phyloP scores from a whole-genome alignment of 768 basidiomycete genomes.

The Suillus bovinus region DNA sequence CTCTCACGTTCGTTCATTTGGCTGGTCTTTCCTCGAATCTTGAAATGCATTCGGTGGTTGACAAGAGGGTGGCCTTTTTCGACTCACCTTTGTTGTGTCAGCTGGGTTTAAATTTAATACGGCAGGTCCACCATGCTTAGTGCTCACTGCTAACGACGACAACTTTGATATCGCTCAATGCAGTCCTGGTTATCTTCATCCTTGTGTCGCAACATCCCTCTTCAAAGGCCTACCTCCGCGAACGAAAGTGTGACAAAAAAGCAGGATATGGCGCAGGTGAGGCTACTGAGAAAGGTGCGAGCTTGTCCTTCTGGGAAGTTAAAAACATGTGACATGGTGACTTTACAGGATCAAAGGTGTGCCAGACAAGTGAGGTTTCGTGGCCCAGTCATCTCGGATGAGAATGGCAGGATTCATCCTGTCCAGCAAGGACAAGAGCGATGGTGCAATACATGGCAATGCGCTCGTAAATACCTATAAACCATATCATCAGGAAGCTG shows the following conservation, averaged over 20 bases:
- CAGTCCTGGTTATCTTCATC: constrained; percentile 85
- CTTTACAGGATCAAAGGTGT: constrained; percentile 66
- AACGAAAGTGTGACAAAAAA: constrained; percentile 82
- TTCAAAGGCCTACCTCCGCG: constrained; percentile 74
- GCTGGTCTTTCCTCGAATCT: no score
- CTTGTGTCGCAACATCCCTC: constrained; percentile 86
- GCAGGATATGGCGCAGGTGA: constrained; percentile 83
- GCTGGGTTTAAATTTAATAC: no score
- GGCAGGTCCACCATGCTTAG: no score
- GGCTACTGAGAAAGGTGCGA: constrained; percentile 65
- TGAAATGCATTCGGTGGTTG: no score
- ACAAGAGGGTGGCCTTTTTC: no score
- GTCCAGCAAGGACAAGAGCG: background rate
- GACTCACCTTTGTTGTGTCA: no score
- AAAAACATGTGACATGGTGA: background rate
- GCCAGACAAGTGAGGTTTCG: constrained; percentile 78
- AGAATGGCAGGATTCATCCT: constrained; percentile 32
- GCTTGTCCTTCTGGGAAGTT: constrained; percentile 3
- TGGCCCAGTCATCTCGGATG: constrained; percentile 64
- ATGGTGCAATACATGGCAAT: background rate
- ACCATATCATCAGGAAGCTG: no score
- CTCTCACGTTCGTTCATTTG: no score
- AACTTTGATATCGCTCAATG: constrained; percentile 83
- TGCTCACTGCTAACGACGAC: no score
- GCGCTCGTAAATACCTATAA: background rate